Percentiles rank a stretch among this genome's conserved stretches.
These are phyloP conservation scores for Gymnopilus dilepis DNA, from an alignment of 768 basidiomycete genomes.

Conservation along the genomic window DNA sequence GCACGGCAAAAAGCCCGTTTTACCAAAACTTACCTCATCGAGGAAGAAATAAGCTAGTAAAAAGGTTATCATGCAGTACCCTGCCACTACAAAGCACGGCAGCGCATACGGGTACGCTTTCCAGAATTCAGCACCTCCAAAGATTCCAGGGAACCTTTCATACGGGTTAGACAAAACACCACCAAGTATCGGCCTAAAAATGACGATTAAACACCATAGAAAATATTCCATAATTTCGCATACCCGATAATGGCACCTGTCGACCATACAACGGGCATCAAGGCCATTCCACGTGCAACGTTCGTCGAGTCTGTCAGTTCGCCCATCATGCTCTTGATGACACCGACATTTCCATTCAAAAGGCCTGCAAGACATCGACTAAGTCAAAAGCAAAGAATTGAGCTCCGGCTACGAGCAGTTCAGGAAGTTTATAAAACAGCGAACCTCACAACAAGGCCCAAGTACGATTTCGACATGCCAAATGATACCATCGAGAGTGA, in stretches of 20 bases:
- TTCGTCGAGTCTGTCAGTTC: constrained; percentile 76
- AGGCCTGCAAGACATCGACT: constrained; percentile 49
- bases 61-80: constrained; percentile 38
- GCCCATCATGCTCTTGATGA: constrained; percentile 72
- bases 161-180: constrained; percentile 54
- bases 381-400: not conserved
- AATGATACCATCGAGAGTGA: constrained; percentile 74
- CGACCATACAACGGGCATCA: constrained; percentile 57
- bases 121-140: constrained; percentile 46
- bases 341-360: constrained; percentile 47
- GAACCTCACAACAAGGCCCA: constrained; percentile 59
- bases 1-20: too few species aligned
- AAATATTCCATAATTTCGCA: not conserved
- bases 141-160: constrained; percentile 50
- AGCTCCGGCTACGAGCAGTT: constrained; percentile 5
- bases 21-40: constrained; percentile 20
- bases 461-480: constrained; percentile 71
- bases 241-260: constrained; percentile 38
- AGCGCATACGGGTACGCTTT: constrained; percentile 60
- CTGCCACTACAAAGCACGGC: constrained; percentile 61
- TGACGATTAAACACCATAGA: not conserved
- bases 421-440: not conserved
- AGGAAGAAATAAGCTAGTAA: not conserved
- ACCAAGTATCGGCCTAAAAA: constrained; percentile 54
- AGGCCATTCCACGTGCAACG: constrained; percentile 39